Percentiles rank a stretch among this genome's conserved stretches.
phyloP scores from a whole-genome alignment of 495 filamentous ascomycete genomes.

The Bacidia gigantensis region DNA sequence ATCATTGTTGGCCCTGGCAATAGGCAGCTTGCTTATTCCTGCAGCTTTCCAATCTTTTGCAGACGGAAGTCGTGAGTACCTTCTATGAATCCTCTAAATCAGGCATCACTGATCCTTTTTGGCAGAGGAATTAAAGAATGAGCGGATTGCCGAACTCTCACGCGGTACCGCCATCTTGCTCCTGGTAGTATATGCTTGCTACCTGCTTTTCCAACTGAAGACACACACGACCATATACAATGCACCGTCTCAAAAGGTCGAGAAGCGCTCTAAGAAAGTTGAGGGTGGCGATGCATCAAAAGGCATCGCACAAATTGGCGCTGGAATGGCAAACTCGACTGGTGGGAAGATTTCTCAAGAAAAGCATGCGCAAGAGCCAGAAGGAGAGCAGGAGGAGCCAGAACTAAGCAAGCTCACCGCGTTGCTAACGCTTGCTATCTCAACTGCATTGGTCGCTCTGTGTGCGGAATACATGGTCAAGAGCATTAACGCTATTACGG shows the following conservation, averaged over 20 bases:
- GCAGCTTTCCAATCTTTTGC: conserved; percentile 64
- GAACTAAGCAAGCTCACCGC: conserved; percentile 58
- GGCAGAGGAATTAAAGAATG: conserved; percentile 2
- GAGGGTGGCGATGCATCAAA: conserved; percentile 42
- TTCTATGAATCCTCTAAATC: not conserved
- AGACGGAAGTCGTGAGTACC: conserved; percentile 22
- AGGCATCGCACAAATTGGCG: conserved; percentile 45
- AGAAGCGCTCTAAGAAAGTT: conserved; percentile 36
- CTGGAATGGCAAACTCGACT: conserved; percentile 19
- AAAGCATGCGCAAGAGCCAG: conserved; percentile 37
- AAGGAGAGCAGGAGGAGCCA: conserved; percentile 53
- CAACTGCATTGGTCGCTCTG: conserved; percentile 69
- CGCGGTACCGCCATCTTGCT: conserved; percentile 62
- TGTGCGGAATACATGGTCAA: conserved; percentile 87
- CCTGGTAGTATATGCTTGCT: conserved; percentile 60
- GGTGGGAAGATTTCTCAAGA: conserved; percentile 20
- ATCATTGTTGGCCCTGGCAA: conserved; percentile 64
- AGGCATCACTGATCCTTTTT: not conserved
- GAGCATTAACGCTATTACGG: conserved; percentile 58
- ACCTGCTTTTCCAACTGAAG: conserved; percentile 71
- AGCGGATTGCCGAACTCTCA: conserved; percentile 41
- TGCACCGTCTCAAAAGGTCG: conserved; percentile 52
- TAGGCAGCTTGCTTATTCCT: conserved; percentile 72
- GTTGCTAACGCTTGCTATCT: conserved; percentile 49
- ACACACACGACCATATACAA: conserved; percentile 66